These are phyloP conservation scores for Lantana camara DNA, from an alignment of 257 asterid species.

Conservation along the genomic window DNA sequence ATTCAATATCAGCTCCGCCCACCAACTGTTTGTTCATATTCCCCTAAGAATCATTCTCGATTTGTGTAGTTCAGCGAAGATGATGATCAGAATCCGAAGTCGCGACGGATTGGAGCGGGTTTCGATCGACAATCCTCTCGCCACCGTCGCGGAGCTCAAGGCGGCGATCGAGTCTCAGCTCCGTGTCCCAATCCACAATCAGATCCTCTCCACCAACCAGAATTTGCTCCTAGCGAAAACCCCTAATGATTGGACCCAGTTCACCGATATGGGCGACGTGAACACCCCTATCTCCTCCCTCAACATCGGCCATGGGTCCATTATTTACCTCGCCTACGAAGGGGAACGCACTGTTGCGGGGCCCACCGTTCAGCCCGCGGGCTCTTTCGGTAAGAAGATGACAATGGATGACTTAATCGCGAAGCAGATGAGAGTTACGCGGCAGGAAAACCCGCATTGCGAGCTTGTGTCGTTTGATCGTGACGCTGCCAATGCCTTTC, in stretches of 20 bases:
- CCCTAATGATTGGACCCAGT: constrained; percentile 56
- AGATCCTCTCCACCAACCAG: constrained; percentile 83
- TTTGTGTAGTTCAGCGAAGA: constrained; percentile 32
- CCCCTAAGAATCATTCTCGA: constrained; percentile 1
- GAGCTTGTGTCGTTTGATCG: constrained; percentile 94
- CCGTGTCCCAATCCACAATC: constrained; percentile 75
- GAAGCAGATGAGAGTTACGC: constrained; percentile 84
- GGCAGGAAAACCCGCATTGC: constrained; percentile 91
- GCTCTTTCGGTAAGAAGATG: constrained; percentile 96
- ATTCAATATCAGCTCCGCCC: constrained; percentile 22
- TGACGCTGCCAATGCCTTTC: constrained; percentile 86
- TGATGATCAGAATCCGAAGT: constrained; percentile 98
- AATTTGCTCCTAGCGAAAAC: constrained; percentile 78
- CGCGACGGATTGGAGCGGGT: constrained; percentile 96
- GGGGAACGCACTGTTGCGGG: constrained; percentile 86
- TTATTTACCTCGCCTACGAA: constrained; percentile 72
- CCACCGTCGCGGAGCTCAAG: constrained; percentile 72
- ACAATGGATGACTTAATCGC: constrained; percentile 97
- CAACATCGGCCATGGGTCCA: constrained; percentile 71
- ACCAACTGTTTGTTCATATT: constrained; percentile 34
- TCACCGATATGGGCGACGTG: constrained; percentile 74
- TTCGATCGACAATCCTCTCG: constrained; percentile 61
- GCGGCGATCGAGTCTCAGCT: constrained; percentile 74
- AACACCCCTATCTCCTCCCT: constrained; percentile 50
- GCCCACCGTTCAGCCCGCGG: constrained; percentile 70